Evolutionary conservation across 1,139 yeast species (phyloP), one percentile per base, ranked within the genome.

Genomic region (Debaryomyces sp.): DNA sequence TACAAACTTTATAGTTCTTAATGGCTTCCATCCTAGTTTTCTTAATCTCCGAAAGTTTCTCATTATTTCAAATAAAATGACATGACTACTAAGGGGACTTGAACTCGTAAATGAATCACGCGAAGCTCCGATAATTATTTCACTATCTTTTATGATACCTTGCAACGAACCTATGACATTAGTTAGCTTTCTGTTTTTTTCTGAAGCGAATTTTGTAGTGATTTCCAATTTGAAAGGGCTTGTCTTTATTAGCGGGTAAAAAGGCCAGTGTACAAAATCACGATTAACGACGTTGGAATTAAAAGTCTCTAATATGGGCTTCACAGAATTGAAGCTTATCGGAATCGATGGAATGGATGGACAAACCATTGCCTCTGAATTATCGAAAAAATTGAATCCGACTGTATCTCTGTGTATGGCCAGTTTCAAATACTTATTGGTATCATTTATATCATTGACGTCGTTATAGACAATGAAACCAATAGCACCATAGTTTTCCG

Each of bases 61-160:
- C 71, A 74, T 69, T 3, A 74, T 67, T 51, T 76, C 80, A 35
- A 76, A 60, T 47, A 76, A 48, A 9, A 76, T 57, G 1, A 74
- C 80, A 50, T 75, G 80, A 7, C 71, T 70, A 49, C 78, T 71
- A 43, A 70, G 59, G 0, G 78, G 78, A 51, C 71, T 70, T 0
- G 71, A 55, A 0, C 70, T 59, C 0, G 77, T 70, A 40, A 71
- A 63, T 2, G 76, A 66, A 50, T 76, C 81, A 41, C 80, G 60
- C 9, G 71, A 62, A 1, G 78, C 75, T 0, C 80, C 81, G 46
- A 76, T 69, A 1, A 76, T 60, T 9, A 76, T 66, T 42, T 67
- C 75, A 5, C 77, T 78, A 55, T 75, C 80, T 46, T 67, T 66
- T 43, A 75, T 61, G 3, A 75, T 68, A 0, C 80, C 80, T 18